Conservation (phyloP, 768 basidiomycete genomes). For the Tricholoma bakamatsutake region DNA sequence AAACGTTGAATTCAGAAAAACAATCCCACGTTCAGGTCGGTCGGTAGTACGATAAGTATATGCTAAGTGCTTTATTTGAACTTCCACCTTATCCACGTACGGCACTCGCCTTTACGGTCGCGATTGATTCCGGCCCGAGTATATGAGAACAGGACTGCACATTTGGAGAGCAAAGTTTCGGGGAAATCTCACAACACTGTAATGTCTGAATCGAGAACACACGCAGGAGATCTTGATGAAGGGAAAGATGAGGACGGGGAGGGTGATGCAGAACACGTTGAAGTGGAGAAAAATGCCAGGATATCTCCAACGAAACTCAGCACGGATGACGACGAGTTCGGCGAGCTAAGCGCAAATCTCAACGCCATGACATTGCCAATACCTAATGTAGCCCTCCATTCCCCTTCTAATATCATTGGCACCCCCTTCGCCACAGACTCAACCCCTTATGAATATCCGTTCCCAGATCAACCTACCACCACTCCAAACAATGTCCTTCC, state of each 20-base stretch:
- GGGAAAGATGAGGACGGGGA: neutral
- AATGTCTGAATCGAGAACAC: neutral
- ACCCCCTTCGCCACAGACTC: conserved; percentile 28
- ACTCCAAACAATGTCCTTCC: neutral
- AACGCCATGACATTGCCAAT: neutral
- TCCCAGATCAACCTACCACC: conserved; percentile 11
- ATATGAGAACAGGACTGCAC: too few species aligned
- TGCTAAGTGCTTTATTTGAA: too few species aligned
- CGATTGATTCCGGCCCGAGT: too few species aligned
- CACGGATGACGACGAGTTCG: neutral
- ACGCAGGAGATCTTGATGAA: neutral
- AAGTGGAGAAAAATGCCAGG: neutral
- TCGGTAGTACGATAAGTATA: too few species aligned
- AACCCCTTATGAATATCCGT: conserved; percentile 28
- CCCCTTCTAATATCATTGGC: conserved; percentile 26
- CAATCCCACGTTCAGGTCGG: too few species aligned
- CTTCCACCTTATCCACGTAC: too few species aligned
- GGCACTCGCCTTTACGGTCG: too few species aligned
- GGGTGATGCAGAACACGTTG: neutral
- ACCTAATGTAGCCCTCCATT: conserved; percentile 16
- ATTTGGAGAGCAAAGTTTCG: neutral
- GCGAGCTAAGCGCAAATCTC: neutral
- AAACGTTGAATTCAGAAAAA: too few species aligned
- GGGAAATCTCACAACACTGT: neutral
- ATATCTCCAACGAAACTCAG: neutral